Evolutionary conservation across 306 rosid species (phyloP), one percentile per base, ranked within the genome.

Genomic region (Cajanus cajan): DNA sequence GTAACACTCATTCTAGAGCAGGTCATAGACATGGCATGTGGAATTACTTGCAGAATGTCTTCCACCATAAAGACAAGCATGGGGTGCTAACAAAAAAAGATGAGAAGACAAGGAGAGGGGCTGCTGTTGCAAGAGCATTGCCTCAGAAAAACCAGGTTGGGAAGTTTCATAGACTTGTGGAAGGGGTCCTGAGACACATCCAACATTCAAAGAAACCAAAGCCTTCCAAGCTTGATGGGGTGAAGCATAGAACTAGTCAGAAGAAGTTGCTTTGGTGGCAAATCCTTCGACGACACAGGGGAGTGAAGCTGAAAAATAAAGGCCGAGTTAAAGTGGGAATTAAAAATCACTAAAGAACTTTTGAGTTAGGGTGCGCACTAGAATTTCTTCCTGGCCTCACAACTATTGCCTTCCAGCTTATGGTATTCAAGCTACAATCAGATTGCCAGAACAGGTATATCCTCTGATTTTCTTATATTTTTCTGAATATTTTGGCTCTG

Each of bases 201-300:
- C 78, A 75, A 69, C 88, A 79, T 77, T 77, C 88, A 0, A 90
- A 86, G 81, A 83, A 78, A 52, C 67, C 54, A 10, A 83, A 82
- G 68, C 58, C 64, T 45, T 57, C 82, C 37, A 78, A 45, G 50
- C 22, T 33, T 79, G 79, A 39, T 21, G 31, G 31, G 75, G 28
- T 48, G 22, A 62, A 57, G 63, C 58, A 5, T 47, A 80, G 80
- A 43, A 76, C 62, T 40, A 55, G 78, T 15, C 52, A 43, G 54
- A 87, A 65, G 81, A 92, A 89, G 75, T 64, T 77, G 61, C 86
- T 75, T 36, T 88, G 89, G 92, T 82, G 92, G 97, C 78, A 84
- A 64, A 74, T 78, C 71, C 68, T 79, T 74, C 61, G 40, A 36
- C 83, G 62, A 4, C 86, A 24, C 33, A 70, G 44, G 43, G 87